These are phyloP conservation scores for Bipolaris cookei DNA, from an alignment of 2,329 filamentous ascomycete genomes.

Conservation along the genomic window DNA sequence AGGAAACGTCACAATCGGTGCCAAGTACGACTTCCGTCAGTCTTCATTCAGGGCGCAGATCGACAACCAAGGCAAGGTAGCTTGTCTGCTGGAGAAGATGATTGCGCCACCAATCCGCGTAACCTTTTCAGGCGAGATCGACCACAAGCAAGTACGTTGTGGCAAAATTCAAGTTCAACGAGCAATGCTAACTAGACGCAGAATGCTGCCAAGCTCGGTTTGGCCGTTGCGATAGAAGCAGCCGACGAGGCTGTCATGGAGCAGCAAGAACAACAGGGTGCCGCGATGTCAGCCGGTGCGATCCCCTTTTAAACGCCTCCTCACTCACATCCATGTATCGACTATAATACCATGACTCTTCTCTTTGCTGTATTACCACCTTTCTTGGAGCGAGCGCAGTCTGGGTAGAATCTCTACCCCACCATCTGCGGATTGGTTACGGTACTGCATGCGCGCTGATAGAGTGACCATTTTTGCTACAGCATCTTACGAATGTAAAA, in stretches of 20 bases:
- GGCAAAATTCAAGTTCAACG: background rate
- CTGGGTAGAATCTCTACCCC: slow-evolving; percentile 23
- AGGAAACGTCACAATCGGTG: slow-evolving; percentile 87
- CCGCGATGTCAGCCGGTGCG: slow-evolving; percentile 35
- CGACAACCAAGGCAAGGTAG: slow-evolving; percentile 92
- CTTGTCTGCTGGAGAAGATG: slow-evolving; percentile 92
- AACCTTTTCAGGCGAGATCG: slow-evolving; percentile 95
- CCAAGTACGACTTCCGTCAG: slow-evolving; percentile 97
- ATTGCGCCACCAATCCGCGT: slow-evolving; percentile 90
- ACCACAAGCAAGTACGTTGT: slow-evolving; percentile 85
- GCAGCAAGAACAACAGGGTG: slow-evolving; percentile 46
- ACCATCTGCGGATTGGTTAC: slow-evolving; percentile 39
- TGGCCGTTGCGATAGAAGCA: slow-evolving; percentile 75
- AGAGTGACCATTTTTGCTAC: slow-evolving; percentile 12
- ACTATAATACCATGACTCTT: slow-evolving; percentile 47
- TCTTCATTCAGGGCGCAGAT: slow-evolving; percentile 95
- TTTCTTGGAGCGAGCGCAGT: slow-evolving; percentile 39
- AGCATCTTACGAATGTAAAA: slow-evolving; percentile 28
- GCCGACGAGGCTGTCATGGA: slow-evolving; percentile 52
- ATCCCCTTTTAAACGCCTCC: slow-evolving; percentile 50
- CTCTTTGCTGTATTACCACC: slow-evolving; percentile 52
- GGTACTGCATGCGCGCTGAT: slow-evolving; percentile 25
- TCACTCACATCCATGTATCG: slow-evolving; percentile 34
- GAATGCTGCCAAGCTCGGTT: slow-evolving; percentile 94
- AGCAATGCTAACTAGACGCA: slow-evolving; percentile 52